Conservation (phyloP, 2,329 filamentous ascomycete species). For the Helotiales sp. region DNA sequence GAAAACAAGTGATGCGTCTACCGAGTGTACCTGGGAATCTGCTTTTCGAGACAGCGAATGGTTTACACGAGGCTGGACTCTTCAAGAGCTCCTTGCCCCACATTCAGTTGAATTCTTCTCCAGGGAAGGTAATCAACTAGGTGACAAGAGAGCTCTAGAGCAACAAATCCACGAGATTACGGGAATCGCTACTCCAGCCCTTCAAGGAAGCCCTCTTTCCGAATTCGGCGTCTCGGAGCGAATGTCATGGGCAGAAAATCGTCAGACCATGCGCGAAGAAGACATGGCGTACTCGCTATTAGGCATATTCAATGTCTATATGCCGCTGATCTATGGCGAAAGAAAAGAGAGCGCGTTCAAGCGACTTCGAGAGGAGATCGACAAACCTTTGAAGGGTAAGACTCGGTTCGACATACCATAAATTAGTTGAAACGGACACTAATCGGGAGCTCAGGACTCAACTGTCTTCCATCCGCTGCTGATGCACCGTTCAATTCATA, state of each 20-base stretch:
- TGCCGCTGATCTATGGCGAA: too few species aligned
- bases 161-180: too few species aligned
- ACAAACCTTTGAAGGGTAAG: slow-evolving; percentile 22
- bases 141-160: too few species aligned
- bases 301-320: too few species aligned
- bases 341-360: slow-evolving; percentile 41
- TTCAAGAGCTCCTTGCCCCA: slow-evolving; percentile 29
- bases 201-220: slow-evolving; percentile 17
- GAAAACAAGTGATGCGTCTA: slow-evolving; percentile 3
- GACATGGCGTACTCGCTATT: too few species aligned
- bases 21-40: too few species aligned
- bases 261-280: slow-evolving; percentile 46
- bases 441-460: background rate
- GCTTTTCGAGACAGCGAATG: too few species aligned
- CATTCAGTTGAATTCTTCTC: slow-evolving; percentile 27
- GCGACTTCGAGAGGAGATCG: slow-evolving; percentile 46
- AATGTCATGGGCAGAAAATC: slow-evolving; percentile 48
- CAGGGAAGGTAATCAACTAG: slow-evolving; percentile 17
- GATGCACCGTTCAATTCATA: background rate
- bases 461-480: background rate
- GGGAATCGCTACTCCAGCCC: slow-evolving; percentile 18
- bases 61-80: too few species aligned
- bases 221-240: slow-evolving; percentile 20
- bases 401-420: background rate
- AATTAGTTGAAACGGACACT: background rate